Base-by-base conservation (phyloP, 208 protist genomes). In the Trypanosoma conorhini region DNA sequence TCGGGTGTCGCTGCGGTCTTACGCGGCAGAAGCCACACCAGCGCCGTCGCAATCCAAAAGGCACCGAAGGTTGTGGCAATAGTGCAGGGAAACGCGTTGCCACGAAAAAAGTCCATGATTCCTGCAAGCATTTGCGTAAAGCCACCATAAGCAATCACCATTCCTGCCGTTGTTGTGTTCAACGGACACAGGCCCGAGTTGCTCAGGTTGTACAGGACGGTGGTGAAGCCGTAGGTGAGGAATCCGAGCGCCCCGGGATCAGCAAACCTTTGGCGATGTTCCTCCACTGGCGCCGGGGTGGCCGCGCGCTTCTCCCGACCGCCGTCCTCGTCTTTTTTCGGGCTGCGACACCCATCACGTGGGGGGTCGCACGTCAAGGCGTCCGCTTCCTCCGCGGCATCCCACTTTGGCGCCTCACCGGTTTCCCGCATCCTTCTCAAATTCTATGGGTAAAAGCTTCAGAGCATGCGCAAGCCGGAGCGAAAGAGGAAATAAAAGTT, bases 51-150 rank as follows among this genome's bases (percentile, higher is more conserved):
- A 55, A 81, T 48, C 74, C 77, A 87, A 60, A 83, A 87, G 40
- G 76, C 74, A 28, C 79, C 78, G 70, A 77, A 87, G 0, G 74
- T 77, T 30, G 76, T 76, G 42, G 63, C 74, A 40, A 80, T 72
- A 44, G 72, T 84, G 72, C 70, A 82, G 3, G 69, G 72, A 60
- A 92, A 89, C 22, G 76, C 82, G 74, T 89, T 86, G 40, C 76
- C 76, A 5, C 77, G 62, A 55, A 71, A 35, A 72, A 73, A 88
- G 65, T 83, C 80, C 51, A 87, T 74, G 33, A 81, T 76, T n/a
- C 79, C 82, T 26, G 54, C 62, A 44, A 87, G 21, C 44, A 87
- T 63, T 71, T 87, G 79, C 44, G 67, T 56, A 15, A 58, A 22
- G 10, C 79, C 82, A 50, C 76, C 79, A 61, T 82, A 81, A 31